Evolutionary conservation across 108 stramenopile species (phyloP).

Genomic region (Cyclostephanos tholiformis): DNA sequence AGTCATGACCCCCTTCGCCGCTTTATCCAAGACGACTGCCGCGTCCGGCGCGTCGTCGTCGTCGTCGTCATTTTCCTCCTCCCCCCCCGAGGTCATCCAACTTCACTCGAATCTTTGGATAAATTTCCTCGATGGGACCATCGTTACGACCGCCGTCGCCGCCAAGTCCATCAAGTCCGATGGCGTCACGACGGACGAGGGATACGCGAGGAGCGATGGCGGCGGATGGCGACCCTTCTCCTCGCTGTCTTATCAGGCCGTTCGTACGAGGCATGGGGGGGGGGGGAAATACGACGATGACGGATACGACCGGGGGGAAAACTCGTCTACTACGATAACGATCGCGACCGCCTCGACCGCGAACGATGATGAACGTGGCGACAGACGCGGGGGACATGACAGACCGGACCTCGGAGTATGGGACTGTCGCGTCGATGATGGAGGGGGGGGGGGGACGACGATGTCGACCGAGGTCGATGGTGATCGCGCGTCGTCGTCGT

Average conservation of each 20-base stretch:
- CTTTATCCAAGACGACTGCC: constrained; percentile 19
- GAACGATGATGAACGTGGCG: constrained; percentile 11
- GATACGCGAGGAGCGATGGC: background rate
- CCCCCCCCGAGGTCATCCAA: constrained; percentile 46
- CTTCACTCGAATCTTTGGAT: constrained; percentile 25
- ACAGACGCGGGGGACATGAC: constrained; percentile 22
- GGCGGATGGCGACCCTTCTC: background rate
- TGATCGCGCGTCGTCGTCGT: too few relatives aligned
- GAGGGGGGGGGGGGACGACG: constrained; percentile 26
- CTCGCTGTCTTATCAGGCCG: constrained; percentile 65
- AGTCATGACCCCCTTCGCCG: constrained; percentile 30
- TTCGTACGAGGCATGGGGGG: constrained; percentile 49
- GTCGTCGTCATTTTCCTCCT: constrained; percentile 11
- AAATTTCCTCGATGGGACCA: constrained; percentile 15
- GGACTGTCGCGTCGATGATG: constrained; percentile 54
- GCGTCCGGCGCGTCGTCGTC: background rate
- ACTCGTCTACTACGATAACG: constrained; percentile 9
- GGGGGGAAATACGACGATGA: constrained; percentile 10
- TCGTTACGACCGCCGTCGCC: background rate
- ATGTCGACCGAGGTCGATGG: too few relatives aligned
- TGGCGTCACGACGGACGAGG: background rate
- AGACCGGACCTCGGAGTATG: constrained; percentile 71
- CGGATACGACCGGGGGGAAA: constrained; percentile 14
- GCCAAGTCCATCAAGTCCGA: background rate
- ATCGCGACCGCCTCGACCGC: background rate